Conservation (phyloP, 164 flowering plant species). For the Stephania yunnanensis region DNA sequence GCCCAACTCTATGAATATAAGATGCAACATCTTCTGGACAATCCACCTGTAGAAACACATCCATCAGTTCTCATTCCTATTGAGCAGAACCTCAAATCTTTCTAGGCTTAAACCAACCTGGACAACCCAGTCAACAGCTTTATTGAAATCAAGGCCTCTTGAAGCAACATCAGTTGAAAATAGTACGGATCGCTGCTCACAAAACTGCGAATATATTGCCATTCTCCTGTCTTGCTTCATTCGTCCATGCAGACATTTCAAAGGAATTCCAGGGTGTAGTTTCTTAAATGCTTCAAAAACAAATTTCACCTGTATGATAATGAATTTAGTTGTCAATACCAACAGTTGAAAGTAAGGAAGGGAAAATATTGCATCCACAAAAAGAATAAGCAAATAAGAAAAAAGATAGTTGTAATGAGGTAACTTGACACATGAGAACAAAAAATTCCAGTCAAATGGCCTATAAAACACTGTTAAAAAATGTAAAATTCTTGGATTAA, state of each 20-base stretch:
- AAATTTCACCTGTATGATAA: conserved; percentile 58
- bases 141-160: conserved; percentile 90
- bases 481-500: background rate
- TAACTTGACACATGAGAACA: background rate
- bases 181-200: conserved; percentile 64
- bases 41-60: conserved; percentile 52
- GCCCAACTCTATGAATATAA: conserved; percentile 95
- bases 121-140: conserved; percentile 95
- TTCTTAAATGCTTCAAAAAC: conserved; percentile 86
- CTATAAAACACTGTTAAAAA: background rate
- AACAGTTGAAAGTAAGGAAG: background rate
- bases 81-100: background rate
- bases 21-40: conserved; percentile 86
- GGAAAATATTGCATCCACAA: background rate
- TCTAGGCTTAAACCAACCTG: conserved; percentile 42
- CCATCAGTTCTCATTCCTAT: conserved; percentile 3
- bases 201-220: conserved; percentile 63
- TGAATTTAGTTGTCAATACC: background rate
- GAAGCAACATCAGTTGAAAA: conserved; percentile 88
- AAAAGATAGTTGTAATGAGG: background rate
- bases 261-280: conserved; percentile 85
- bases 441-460: background rate
- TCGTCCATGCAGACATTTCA: conserved; percentile 87
- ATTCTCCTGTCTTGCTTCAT: conserved; percentile 73
- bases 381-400: background rate